These are phyloP conservation scores for Endoconidiophora polonica DNA, from an alignment of 2,329 filamentous ascomycete species.

Conservation along the genomic window DNA sequence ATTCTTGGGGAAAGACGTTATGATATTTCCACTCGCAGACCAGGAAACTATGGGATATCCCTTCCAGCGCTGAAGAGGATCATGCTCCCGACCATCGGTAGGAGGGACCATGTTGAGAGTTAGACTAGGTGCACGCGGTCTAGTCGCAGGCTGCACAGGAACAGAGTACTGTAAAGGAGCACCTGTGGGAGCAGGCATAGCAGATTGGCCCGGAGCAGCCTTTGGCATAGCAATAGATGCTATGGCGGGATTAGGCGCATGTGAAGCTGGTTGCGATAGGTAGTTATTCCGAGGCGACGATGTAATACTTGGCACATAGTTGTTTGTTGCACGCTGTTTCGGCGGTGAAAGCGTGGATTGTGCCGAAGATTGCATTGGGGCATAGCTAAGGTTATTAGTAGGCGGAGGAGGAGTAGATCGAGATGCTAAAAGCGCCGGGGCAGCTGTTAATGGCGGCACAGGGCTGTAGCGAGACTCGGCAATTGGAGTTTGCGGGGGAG, in stretches of 20 bases:
- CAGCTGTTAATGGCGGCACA: constrained; percentile 14
- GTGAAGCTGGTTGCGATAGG: constrained; percentile 18
- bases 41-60: constrained; percentile 75
- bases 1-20: constrained; percentile 77
- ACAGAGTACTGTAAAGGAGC: constrained; percentile 11
- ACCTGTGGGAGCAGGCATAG: constrained; percentile 9
- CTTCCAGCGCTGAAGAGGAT: constrained; percentile 78
- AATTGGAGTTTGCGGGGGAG: constrained; percentile 15
- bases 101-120: constrained; percentile 42
- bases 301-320: constrained; percentile 23
- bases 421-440: constrained; percentile 16
- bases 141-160: constrained; percentile 19
- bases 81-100: constrained; percentile 49
- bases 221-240: constrained; percentile 20
- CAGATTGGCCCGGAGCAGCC: constrained; percentile 11
- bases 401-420: constrained; percentile 36
- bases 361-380: constrained; percentile 15
- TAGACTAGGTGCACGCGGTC: constrained; percentile 36
- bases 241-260: constrained; percentile 22
- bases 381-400: constrained; percentile 16
- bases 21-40: constrained; percentile 68
- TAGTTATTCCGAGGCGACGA: constrained; percentile 7
- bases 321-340: constrained; percentile 32
- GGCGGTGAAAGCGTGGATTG: constrained; percentile 36
- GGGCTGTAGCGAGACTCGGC: constrained; percentile 26